These are phyloP conservation scores for Euryodendron excelsum DNA, from an alignment of 148 eudicot genomes.

Conservation along the genomic window DNA sequence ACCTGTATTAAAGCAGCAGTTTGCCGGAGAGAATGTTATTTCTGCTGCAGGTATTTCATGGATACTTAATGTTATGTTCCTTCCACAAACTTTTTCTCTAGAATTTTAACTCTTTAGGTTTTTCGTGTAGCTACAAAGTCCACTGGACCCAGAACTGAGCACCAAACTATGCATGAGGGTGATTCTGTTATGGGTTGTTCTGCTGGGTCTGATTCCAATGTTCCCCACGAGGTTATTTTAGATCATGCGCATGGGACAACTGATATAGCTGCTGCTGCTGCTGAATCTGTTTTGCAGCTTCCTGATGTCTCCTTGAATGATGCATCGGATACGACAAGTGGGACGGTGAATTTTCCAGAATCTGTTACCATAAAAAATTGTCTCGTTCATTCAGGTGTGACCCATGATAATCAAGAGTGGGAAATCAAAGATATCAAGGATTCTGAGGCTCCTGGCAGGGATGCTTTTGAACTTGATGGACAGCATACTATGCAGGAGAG, in stretches of 20 bases:
- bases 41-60: slow-evolving; percentile 40
- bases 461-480: slow-evolving; percentile 13
- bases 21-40: slow-evolving; percentile 13
- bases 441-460: background rate
- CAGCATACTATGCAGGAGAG: slow-evolving; percentile 11
- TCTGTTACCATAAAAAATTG: slow-evolving; percentile 20
- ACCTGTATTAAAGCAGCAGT: slow-evolving; percentile 29
- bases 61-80: background rate
- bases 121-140: slow-evolving; percentile 16
- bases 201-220: background rate
- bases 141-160: slow-evolving; percentile 17
- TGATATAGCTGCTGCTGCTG: slow-evolving; percentile 1
- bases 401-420: slow-evolving; percentile 19
- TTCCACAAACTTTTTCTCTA: background rate
- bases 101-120: background rate
- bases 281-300: background rate
- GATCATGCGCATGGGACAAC: background rate
- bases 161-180: slow-evolving; percentile 15
- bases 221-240: background rate
- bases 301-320: slow-evolving; percentile 17
- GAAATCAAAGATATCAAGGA: slow-evolving; percentile 14
- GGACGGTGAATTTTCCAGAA: slow-evolving; percentile 24
- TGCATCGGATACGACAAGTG: slow-evolving; percentile 29
- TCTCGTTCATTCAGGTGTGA: slow-evolving; percentile 9
- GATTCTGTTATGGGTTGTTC: background rate